Evolutionary conservation across 495 filamentous ascomycete species (phyloP).

Genomic region (Hypoxylon fragiforme): DNA sequence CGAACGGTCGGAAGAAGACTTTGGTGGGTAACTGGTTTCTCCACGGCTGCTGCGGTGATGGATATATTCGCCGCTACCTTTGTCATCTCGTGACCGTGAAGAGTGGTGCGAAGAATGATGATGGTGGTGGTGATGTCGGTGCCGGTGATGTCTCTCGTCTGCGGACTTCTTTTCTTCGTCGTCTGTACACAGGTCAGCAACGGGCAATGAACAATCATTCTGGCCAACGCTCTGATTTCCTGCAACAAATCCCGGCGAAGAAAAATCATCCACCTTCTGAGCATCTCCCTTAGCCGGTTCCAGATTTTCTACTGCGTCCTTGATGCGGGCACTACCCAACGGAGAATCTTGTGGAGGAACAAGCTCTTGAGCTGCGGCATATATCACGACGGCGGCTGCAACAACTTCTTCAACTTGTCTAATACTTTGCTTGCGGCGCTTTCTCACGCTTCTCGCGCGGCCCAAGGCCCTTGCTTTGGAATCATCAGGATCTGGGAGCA

Average conservation of each 20-base stretch:
- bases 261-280: slow-evolving; percentile 25
- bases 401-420: slow-evolving; percentile 50
- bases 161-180: slow-evolving; percentile 44
- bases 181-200: slow-evolving; percentile 54
- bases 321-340: slow-evolving; percentile 17
- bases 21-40: slow-evolving; percentile 40
- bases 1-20: slow-evolving; percentile 41
- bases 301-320: slow-evolving; percentile 15
- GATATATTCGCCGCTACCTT: slow-evolving; percentile 38
- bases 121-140: slow-evolving; percentile 37
- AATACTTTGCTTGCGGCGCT: slow-evolving; percentile 44
- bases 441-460: slow-evolving; percentile 43
- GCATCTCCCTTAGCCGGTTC: slow-evolving; percentile 17
- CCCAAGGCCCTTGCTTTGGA: slow-evolving; percentile 44
- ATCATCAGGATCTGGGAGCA: slow-evolving; percentile 49
- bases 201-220: slow-evolving; percentile 37
- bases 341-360: slow-evolving; percentile 34
- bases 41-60: slow-evolving; percentile 34
- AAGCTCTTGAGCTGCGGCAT: slow-evolving; percentile 46
- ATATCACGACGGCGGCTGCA: slow-evolving; percentile 51
- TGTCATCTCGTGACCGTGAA: slow-evolving; percentile 30
- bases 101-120: slow-evolving; percentile 23
- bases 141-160: slow-evolving; percentile 43
- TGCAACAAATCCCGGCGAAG: slow-evolving; percentile 24
- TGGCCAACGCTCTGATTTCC: slow-evolving; percentile 32